These are phyloP conservation scores for Dactylellina drechsleri DNA, from an alignment of 2,329 filamentous ascomycete species.

Conservation along the genomic window DNA sequence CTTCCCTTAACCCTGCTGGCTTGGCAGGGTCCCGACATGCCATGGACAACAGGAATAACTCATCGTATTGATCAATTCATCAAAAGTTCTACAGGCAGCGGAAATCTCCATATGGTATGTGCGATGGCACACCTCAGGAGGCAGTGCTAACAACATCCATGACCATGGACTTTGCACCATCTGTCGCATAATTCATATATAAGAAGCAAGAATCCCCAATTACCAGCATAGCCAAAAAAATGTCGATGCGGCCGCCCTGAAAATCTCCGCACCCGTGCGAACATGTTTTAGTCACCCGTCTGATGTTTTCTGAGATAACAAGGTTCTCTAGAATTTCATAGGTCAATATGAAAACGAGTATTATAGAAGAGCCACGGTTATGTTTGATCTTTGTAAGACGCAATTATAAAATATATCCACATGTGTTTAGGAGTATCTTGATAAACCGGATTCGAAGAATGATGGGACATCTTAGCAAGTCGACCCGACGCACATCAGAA, in stretches of 20 bases:
- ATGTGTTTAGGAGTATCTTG: no score
- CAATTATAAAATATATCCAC: background rate
- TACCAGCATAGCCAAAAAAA: background rate
- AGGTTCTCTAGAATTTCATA: no score
- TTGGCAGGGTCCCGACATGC: constrained; percentile 3
- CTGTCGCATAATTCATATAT: constrained; percentile 15
- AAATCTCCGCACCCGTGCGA: constrained; percentile 26
- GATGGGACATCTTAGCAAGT: no score
- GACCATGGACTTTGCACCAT: background rate
- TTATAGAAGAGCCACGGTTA: background rate
- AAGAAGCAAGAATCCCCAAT: constrained; percentile 25
- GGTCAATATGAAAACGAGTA: background rate
- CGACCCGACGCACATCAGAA: no score
- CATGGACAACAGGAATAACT: constrained; percentile 22
- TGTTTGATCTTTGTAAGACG: background rate
- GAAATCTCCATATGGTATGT: constrained; percentile 19
- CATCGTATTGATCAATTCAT: constrained; percentile 19
- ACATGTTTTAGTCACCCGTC: background rate
- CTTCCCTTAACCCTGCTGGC: constrained; percentile 26
- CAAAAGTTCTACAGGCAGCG: constrained; percentile 4
- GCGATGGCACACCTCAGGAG: background rate
- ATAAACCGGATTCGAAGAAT: no score
- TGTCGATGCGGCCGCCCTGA: background rate
- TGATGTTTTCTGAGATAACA: no score
- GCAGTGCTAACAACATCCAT: constrained; percentile 14